phyloP scores from a whole-genome alignment of 2,329 filamentous ascomycete species.

The Aspergillus aculeatinus region DNA sequence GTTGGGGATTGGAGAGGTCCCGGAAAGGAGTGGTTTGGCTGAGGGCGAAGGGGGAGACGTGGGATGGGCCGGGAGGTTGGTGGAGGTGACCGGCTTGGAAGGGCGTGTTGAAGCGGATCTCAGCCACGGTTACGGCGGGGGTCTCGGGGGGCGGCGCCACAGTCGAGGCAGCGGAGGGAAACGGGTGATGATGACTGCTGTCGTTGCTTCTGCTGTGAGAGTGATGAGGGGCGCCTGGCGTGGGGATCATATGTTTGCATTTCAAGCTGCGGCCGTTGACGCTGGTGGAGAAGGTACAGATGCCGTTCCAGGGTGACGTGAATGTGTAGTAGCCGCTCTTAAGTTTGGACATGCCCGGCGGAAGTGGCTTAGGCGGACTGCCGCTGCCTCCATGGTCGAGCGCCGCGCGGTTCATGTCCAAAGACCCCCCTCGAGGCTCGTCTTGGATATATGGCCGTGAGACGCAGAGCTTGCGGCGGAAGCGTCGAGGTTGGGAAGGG shows the following conservation, averaged over 20 bases:
- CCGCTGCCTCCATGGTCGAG: slow-evolving; percentile 15
- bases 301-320: slow-evolving; percentile 79
- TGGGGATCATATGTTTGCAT: slow-evolving; percentile 68
- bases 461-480: slow-evolving; percentile 35
- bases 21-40: slow-evolving; percentile 20
- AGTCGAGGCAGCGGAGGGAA: background rate
- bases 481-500: slow-evolving; percentile 27
- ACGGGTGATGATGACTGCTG: slow-evolving; percentile 10
- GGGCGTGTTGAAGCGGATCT: slow-evolving; percentile 87
- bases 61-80: slow-evolving; percentile 24
- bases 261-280: slow-evolving; percentile 71
- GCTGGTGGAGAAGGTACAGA: slow-evolving; percentile 81
- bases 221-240: slow-evolving; percentile 23
- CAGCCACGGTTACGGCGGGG: slow-evolving; percentile 63
- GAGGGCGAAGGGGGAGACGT: slow-evolving; percentile 24
- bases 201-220: slow-evolving; percentile 10
- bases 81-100: slow-evolving; percentile 44
- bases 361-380: slow-evolving; percentile 17
- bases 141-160: slow-evolving; percentile 11
- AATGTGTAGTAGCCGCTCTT: slow-evolving; percentile 66
- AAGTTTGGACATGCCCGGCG: slow-evolving; percentile 25
- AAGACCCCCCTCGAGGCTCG: slow-evolving; percentile 17
- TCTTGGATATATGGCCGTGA: slow-evolving; percentile 27
- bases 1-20: slow-evolving; percentile 11
- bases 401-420: slow-evolving; percentile 22